Evolutionary conservation across 305 asterid species (phyloP), one percentile per base, ranked within the genome.

Genomic region (Fraxinus ornus): DNA sequence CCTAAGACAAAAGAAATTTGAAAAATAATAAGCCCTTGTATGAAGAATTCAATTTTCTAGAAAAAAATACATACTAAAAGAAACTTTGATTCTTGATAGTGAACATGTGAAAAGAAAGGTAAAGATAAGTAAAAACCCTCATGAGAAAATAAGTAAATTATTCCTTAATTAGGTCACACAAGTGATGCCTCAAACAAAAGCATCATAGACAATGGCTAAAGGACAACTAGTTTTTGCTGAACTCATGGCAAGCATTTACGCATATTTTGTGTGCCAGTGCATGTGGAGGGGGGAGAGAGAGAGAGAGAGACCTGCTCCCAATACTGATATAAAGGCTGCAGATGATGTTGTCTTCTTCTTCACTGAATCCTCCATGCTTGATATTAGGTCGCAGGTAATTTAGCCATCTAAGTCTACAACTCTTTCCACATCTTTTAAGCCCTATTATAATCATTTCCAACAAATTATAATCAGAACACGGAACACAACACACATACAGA

Each of bases 401-500:
- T 47, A 90, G 83, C 93, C 93, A 90, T 80, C 93, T 85, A 77
- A 90, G 81, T 66, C 93, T 82, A 85, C 93, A 90, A 79, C 93
- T 90, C 88, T 90, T 90, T 81, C 93, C 93, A 57, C 93, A 90
- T 83, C 93, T 85, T 90, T 85, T 90, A 30, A 90, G 79, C 87
- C 93, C 93, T 90, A 36, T 1, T 33, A 32, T n/a, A 22, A 74
- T 28, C 74, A 66, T 66, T 66, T 66, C 74, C 74, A 28, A 66
- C 19, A 62, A 62, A 21, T 5, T 36, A 3, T 24, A 3, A 9
- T 66, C 74, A 26, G 74, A 66, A 66, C 35, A 28, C 10, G 35
- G 30, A 22, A 13, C n/a, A 47, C 13, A 47, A 3, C 30, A 7
- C 70, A 60, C 70, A 17, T 17, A 52, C 62, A 52, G n/a, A 52